These are phyloP conservation scores for Ogataea populi-albae DNA, from an alignment of 805 yeast genomes.

Conservation along the genomic window DNA sequence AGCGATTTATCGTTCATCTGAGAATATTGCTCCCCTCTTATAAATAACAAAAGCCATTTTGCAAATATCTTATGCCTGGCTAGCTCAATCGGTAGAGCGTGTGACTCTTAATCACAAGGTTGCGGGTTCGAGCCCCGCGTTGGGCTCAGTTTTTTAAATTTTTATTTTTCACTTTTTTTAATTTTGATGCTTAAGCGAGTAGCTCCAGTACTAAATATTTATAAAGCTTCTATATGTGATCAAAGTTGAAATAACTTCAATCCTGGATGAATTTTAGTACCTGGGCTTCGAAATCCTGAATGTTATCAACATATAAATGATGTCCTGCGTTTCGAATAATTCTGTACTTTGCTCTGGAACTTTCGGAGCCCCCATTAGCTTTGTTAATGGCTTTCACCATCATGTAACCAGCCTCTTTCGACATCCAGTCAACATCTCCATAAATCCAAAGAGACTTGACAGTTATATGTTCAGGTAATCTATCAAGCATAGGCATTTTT, in stretches of 20 bases:
- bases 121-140: conserved; percentile 29
- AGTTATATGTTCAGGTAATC: conserved; percentile 40
- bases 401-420: conserved; percentile 53
- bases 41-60: no score
- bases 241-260: no score
- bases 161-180: conserved; percentile 1
- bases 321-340: conserved; percentile 49
- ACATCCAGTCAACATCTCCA: conserved; percentile 75
- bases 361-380: conserved; percentile 9
- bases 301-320: conserved; percentile 53
- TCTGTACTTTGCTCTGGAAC: conserved; percentile 31
- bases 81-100: conserved; percentile 29
- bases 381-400: conserved; percentile 36
- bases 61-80: conserved; percentile 15
- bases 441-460: conserved; percentile 58
- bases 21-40: no score
- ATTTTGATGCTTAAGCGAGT: no score
- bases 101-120: conserved; percentile 29
- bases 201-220: no score
- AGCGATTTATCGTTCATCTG: no score
- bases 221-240: no score
- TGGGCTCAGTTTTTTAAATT: conserved; percentile 14
- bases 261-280: conserved; percentile 25
- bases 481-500: conserved; percentile 52
- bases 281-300: conserved; percentile 30